These are phyloP conservation scores for Pythium dissotocum DNA, from an alignment of 352 stramenopile species.

Conservation along the genomic window DNA sequence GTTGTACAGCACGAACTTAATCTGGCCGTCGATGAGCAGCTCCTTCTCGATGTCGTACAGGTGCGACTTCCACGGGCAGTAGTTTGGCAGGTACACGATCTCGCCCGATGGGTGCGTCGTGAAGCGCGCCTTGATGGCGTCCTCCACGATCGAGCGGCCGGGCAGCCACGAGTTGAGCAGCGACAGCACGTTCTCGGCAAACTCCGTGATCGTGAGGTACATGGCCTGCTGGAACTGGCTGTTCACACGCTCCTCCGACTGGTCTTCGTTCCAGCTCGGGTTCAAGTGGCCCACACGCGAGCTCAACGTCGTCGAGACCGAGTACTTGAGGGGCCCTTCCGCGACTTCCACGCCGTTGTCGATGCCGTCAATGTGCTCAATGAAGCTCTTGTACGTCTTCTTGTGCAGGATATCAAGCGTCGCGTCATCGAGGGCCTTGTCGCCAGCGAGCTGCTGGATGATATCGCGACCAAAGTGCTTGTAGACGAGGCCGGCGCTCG, in stretches of 20 bases:
- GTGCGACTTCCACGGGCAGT: constrained; percentile 96
- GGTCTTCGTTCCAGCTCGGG: constrained; percentile 95
- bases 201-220: constrained; percentile 94
- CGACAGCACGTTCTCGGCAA: constrained; percentile 88
- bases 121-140: constrained; percentile 85
- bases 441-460: constrained; percentile 72
- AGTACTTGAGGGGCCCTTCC: constrained; percentile 64
- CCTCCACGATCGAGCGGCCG: constrained; percentile 92
- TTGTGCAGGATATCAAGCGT: constrained; percentile 86
- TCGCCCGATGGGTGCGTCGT: constrained; percentile 91
- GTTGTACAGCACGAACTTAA: constrained; percentile 98
- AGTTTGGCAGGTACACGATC: constrained; percentile 92
- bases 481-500: constrained; percentile 97
- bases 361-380: constrained; percentile 98
- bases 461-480: constrained; percentile 98
- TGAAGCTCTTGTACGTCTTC: constrained; percentile 96
- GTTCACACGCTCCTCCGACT: constrained; percentile 76
- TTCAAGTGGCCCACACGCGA: constrained; percentile 93
- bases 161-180: constrained; percentile 95
- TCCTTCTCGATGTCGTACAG: constrained; percentile 96
- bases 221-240: constrained; percentile 94
- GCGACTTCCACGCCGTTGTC: constrained; percentile 97
- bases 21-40: constrained; percentile 76
- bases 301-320: constrained; percentile 76
- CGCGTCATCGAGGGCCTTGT: constrained; percentile 54